Evolutionary conservation across 495 filamentous ascomycete genomes (phyloP).

Genomic region (Neurospora sp.): DNA sequence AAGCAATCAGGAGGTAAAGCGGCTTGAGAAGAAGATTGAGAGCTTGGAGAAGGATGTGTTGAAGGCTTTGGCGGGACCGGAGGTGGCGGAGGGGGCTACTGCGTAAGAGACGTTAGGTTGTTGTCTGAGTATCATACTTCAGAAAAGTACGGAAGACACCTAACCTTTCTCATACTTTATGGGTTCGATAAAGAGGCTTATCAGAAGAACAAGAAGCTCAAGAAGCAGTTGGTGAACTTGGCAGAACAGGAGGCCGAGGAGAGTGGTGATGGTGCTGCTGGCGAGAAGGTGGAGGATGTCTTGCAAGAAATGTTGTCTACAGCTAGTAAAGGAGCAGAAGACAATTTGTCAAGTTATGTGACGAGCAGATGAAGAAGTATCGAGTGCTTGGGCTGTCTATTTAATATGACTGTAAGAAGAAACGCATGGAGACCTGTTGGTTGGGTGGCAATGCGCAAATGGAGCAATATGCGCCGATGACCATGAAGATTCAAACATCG

Average conservation of each 20-base stretch:
- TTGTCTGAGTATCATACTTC: not conserved
- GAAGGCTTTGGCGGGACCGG: not conserved
- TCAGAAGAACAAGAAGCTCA: not conserved
- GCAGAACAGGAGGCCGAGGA: not conserved
- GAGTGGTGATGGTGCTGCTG: not conserved
- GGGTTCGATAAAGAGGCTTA: not conserved
- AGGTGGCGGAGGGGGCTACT: not conserved
- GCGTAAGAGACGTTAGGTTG: not conserved
- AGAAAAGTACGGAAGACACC: not conserved
- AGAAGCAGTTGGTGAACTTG: not conserved
- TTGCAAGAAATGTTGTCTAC: not conserved
- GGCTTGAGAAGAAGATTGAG: not conserved
- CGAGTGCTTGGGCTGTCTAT: not conserved
- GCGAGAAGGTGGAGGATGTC: not conserved
- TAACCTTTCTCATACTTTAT: not conserved
- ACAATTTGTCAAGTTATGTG: not conserved
- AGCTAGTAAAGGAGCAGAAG: too few species aligned
- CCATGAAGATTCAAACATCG: too few species aligned
- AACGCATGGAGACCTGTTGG: not conserved
- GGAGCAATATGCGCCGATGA: too few species aligned
- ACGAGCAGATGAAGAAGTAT: not conserved
- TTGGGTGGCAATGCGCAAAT: not conserved
- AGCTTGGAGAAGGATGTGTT: not conserved
- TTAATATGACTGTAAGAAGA: not conserved
- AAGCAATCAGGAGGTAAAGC: not conserved